Evolutionary conservation across 805 yeast species (phyloP).

Genomic region (Barnettozyma wickerhamii): DNA sequence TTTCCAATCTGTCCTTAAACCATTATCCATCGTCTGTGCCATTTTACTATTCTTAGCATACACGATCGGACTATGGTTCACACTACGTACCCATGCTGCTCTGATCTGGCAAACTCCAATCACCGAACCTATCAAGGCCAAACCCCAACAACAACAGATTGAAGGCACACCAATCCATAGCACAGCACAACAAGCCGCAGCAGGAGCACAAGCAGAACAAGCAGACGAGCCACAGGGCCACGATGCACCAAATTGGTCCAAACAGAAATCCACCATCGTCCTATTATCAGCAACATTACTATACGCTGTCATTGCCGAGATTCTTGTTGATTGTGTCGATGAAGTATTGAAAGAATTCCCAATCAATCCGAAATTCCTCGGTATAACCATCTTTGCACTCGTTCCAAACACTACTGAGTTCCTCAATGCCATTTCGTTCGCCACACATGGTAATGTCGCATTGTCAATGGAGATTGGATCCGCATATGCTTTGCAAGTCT

Average conservation of each 20-base stretch:
- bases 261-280: constrained; percentile 76
- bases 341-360: constrained; percentile 72
- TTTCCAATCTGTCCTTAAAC: constrained; percentile 66
- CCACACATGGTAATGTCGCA: constrained; percentile 93
- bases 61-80: constrained; percentile 84
- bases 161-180: background rate
- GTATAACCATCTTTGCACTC: constrained; percentile 89
- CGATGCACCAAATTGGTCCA: constrained; percentile 97
- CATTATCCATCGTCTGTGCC: constrained; percentile 80
- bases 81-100: constrained; percentile 94
- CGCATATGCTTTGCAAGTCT: constrained; percentile 95
- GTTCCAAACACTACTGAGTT: constrained; percentile 98
- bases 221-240: constrained; percentile 51
- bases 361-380: constrained; percentile 87
- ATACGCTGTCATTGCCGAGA: constrained; percentile 93
- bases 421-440: constrained; percentile 94
- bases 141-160: constrained; percentile 8
- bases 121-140: constrained; percentile 20
- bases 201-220: constrained; percentile 6
- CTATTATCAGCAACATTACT: constrained; percentile 78
- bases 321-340: constrained; percentile 91
- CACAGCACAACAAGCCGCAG: background rate
- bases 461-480: constrained; percentile 97
- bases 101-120: constrained; percentile 84
- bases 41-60: constrained; percentile 77